Conservation (phyloP, 192 early-diverging fungal species). For the Backusella westeae region DNA sequence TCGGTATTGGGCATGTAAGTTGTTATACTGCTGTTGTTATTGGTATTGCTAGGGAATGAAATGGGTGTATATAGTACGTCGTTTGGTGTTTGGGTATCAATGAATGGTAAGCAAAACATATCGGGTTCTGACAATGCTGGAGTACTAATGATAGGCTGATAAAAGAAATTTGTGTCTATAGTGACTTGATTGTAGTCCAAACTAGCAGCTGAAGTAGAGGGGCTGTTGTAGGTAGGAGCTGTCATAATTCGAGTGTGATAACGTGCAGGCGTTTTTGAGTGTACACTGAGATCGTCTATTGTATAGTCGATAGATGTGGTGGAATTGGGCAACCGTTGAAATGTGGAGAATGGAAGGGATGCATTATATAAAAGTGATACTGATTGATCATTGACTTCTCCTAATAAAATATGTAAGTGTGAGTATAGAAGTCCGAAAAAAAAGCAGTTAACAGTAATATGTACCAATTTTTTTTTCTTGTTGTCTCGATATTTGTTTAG, state of each 20-base stretch:
- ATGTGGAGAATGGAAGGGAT: conserved; percentile 14
- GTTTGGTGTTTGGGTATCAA: background rate
- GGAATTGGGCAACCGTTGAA: conserved; percentile 10
- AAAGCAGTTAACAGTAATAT: background rate
- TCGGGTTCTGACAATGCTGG: background rate
- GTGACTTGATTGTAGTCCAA: background rate
- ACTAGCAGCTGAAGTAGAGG: background rate
- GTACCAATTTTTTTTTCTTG: conserved; percentile 52
- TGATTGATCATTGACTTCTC: conserved; percentile 31
- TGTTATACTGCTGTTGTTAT: background rate
- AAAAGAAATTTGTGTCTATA: background rate
- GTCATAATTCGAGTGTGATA: conserved; percentile 12
- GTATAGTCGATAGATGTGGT: background rate
- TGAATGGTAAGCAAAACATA: background rate
- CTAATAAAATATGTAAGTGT: background rate
- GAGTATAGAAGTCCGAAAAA: background rate
- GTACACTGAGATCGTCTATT: background rate
- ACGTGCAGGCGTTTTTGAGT: conserved; percentile 1
- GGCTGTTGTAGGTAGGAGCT: conserved; percentile 1
- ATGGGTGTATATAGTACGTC: background rate
- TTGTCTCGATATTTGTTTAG: conserved; percentile 63
- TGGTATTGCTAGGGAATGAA: background rate
- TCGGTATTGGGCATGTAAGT: background rate
- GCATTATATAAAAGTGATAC: conserved; percentile 21
- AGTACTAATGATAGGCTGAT: background rate